These are phyloP conservation scores for Boletellus dicymbophilus DNA, from an alignment of 1,284 basidiomycete species.

Conservation along the genomic window DNA sequence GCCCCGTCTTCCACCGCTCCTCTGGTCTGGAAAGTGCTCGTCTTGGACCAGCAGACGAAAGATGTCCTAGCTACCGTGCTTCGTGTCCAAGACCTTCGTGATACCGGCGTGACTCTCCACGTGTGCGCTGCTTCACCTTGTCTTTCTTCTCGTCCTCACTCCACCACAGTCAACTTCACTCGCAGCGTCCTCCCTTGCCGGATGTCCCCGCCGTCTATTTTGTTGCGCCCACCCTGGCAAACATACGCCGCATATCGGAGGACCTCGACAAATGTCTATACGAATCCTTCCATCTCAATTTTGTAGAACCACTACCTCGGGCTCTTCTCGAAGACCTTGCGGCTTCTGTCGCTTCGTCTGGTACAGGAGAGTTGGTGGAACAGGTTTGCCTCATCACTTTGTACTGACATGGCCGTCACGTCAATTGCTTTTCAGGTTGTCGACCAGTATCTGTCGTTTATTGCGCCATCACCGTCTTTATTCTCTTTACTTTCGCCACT, in stretches of 20 bases:
- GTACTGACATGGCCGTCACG: background rate
- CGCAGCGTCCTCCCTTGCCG: constrained; percentile 83
- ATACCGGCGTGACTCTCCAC: constrained; percentile 96
- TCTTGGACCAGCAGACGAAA: constrained; percentile 94
- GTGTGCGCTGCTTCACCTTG: constrained; percentile 61
- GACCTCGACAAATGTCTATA: constrained; percentile 89
- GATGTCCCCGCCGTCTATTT: constrained; percentile 99
- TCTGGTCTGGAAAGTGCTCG: constrained; percentile 95
- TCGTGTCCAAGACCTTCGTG: constrained; percentile 94
- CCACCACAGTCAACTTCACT: constrained; percentile 80
- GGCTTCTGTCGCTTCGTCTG: constrained; percentile 81
- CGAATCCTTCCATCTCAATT: constrained; percentile 93
- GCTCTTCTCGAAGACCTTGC: constrained; percentile 94
- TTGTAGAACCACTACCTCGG: constrained; percentile 89
- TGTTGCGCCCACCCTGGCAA: constrained; percentile 87
- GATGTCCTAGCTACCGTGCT: constrained; percentile 95
- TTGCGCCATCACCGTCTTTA: constrained; percentile 91
- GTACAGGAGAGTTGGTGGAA: constrained; percentile 82
- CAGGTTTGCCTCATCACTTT: constrained; percentile 51
- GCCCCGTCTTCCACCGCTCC: constrained; percentile 59
- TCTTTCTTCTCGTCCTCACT: constrained; percentile 8
- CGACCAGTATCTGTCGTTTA: constrained; percentile 97
- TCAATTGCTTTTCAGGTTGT: constrained; percentile 57
- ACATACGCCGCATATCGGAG: constrained; percentile 88
- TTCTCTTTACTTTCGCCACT: constrained; percentile 81